phyloP scores from a whole-genome alignment of 805 yeast genomes.

The Candida awuae region DNA sequence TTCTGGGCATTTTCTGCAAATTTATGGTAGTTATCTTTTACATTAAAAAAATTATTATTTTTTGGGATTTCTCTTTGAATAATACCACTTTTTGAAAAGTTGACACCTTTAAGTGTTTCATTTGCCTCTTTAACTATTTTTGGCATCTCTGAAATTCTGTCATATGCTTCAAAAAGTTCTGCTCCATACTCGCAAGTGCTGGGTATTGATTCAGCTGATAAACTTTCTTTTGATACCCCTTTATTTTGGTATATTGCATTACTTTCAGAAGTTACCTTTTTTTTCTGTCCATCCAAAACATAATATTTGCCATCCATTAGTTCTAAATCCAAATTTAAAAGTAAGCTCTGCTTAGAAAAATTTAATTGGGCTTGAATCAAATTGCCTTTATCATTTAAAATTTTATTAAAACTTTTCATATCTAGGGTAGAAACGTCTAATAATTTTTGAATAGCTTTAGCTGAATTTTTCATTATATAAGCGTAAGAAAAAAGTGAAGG shows the following conservation, averaged over 20 bases:
- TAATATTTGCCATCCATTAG: neutral
- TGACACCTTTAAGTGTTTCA: neutral
- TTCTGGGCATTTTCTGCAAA: neutral
- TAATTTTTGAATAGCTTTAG: neutral
- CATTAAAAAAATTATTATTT: slow-evolving; percentile 1
- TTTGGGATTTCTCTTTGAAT: slow-evolving; percentile 5
- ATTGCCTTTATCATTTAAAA: neutral
- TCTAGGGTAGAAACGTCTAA: neutral
- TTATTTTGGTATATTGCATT: too few species aligned
- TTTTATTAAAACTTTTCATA: neutral
- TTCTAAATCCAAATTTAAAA: neutral
- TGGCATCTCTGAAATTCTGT: neutral
- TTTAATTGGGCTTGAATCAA: neutral
- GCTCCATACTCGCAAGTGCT: neutral
- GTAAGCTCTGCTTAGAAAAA: neutral
- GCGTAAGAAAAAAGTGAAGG: slow-evolving; percentile 3
- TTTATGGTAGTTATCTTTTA: slow-evolving; percentile 2
- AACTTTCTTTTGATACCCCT: neutral
- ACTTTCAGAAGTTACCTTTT: too few species aligned
- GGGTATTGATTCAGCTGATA: neutral
- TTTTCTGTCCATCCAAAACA: too few species aligned
- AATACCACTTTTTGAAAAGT: neutral
- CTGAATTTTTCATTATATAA: neutral
- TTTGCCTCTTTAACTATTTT: neutral
- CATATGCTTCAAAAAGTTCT: neutral